Percentiles rank a stretch among this genome's conserved stretches.
Evolutionary conservation across 2,329 filamentous ascomycete species (phyloP).

Genomic region (Grosmannia penicillata): DNA sequence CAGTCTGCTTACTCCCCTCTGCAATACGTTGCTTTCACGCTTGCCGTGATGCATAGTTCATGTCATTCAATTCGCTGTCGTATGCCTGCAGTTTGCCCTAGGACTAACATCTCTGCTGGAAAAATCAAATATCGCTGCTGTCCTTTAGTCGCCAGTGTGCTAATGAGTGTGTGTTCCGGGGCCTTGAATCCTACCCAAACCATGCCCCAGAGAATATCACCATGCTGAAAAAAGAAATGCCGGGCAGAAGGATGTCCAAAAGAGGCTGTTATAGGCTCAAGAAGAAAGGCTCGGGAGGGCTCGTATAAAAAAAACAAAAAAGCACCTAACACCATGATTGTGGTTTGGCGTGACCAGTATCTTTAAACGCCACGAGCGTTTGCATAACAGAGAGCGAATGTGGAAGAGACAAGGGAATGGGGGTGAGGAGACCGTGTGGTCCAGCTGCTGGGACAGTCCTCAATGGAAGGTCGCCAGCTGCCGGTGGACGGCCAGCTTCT

Average conservation of each 20-base stretch:
- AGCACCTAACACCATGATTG: not conserved
- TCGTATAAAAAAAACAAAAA: not conserved
- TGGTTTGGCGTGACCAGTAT: no score
- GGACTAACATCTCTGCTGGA: not conserved
- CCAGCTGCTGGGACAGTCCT: not conserved
- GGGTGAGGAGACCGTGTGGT: no score
- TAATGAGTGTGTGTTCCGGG: constrained; percentile 1
- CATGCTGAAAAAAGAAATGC: not conserved
- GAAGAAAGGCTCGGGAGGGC: not conserved
- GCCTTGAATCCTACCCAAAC: not conserved
- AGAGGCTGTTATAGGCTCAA: no score
- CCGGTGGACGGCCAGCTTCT: not conserved
- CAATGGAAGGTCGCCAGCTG: not conserved
- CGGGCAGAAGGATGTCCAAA: no score
- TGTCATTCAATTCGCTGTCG: not conserved
- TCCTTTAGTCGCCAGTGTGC: not conserved
- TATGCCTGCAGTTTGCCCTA: not conserved
- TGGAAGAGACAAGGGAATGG: no score
- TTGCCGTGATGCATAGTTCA: not conserved
- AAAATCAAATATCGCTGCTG: not conserved
- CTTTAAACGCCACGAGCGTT: no score
- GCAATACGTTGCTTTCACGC: not conserved
- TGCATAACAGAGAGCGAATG: no score
- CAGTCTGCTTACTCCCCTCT: constrained; percentile 1
- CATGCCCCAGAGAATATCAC: not conserved